Evolutionary conservation across 192 early-diverging fungal species (phyloP).

Genomic region (Kickxella alabastrina): DNA sequence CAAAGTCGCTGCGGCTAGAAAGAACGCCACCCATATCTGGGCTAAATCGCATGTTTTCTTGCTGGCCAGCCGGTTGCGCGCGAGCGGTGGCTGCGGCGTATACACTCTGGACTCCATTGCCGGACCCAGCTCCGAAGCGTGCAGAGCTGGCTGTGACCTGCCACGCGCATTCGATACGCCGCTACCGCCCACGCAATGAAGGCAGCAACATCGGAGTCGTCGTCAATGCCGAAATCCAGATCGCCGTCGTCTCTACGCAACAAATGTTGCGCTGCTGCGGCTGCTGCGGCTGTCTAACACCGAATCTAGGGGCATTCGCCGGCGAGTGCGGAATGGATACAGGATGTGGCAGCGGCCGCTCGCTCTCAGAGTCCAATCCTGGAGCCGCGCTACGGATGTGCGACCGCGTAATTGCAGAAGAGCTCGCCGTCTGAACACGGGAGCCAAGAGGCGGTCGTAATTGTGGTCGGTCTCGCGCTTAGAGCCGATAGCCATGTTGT

Average conservation of each 20-base stretch:
- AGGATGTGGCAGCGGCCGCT: conserved; percentile 26
- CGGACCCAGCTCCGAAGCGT: conserved; percentile 6
- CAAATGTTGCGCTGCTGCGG: neutral
- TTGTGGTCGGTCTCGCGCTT: neutral
- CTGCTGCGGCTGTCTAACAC: conserved; percentile 1
- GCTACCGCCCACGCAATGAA: too few relatives aligned
- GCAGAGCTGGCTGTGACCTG: conserved; percentile 27
- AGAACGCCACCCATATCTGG: conserved; percentile 11
- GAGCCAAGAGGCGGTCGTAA: too few relatives aligned
- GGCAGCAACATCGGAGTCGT: neutral
- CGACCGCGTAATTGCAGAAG: neutral
- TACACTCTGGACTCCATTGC: conserved; percentile 9
- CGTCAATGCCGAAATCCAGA: neutral
- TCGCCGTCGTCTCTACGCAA: neutral
- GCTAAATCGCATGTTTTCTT: conserved; percentile 6
- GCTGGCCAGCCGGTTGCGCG: neutral
- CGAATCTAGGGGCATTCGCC: neutral
- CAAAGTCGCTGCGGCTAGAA: conserved; percentile 34
- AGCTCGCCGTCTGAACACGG: too few relatives aligned
- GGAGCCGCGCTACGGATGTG: conserved; percentile 27
- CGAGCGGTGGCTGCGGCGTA: conserved; percentile 18
- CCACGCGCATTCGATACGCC: conserved; percentile 8
- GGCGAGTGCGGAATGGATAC: conserved; percentile 10
- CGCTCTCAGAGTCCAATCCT: conserved; percentile 15
- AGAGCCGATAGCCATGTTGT: neutral